phyloP scores from a whole-genome alignment of 2,329 filamentous ascomycete species.

The Coniella lustricola region DNA sequence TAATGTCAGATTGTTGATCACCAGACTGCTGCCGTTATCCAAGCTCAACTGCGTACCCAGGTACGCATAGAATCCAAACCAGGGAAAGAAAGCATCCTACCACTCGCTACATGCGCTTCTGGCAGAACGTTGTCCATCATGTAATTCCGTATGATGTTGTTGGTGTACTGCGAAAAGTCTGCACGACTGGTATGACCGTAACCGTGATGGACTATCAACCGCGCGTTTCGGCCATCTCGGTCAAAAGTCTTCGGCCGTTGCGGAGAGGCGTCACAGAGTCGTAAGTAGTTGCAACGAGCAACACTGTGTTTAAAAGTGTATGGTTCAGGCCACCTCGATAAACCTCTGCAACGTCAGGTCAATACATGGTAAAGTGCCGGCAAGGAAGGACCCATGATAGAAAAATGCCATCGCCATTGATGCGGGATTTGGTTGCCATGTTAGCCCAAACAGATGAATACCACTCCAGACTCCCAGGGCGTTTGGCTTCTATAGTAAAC shows the following conservation, averaged over 20 bases:
- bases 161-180: slow-evolving; percentile 40
- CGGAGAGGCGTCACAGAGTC: slow-evolving; percentile 44
- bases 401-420: slow-evolving; percentile 42
- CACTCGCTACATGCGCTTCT: no score
- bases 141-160: slow-evolving; percentile 31
- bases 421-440: slow-evolving; percentile 39
- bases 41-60: no score
- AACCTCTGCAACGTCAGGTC: slow-evolving; percentile 38
- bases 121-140: slow-evolving; percentile 36
- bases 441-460: slow-evolving; percentile 40
- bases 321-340: slow-evolving; percentile 39
- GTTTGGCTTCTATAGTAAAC: no score
- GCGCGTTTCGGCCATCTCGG: slow-evolving; percentile 42
- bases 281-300: slow-evolving; percentile 42
- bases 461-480: slow-evolving; percentile 23
- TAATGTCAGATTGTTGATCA: no score
- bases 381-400: slow-evolving; percentile 36
- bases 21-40: no score
- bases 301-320: slow-evolving; percentile 35
- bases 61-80: no score
- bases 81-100: no score
- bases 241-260: slow-evolving; percentile 36
- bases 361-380: slow-evolving; percentile 37
- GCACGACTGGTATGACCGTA: slow-evolving; percentile 41
- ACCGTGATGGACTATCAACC: slow-evolving; percentile 41